Conservation (phyloP, 2,329 filamentous ascomycete species). For the Chaetomiaceae sp. region DNA sequence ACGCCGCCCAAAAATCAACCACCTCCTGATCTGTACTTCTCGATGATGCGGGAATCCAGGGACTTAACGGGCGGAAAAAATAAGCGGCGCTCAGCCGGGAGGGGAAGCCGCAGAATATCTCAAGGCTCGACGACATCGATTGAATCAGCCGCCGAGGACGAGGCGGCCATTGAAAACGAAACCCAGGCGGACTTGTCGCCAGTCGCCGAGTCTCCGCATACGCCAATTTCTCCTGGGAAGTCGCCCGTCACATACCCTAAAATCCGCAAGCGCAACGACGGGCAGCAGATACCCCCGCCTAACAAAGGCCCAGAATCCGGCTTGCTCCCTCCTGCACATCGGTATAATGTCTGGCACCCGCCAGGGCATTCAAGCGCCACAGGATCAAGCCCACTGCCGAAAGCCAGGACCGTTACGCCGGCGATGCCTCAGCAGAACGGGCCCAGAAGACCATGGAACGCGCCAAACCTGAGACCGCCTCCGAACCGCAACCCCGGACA, state of each 20-base stretch:
- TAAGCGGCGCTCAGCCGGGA: slow-evolving; percentile 16
- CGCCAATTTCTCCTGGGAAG: slow-evolving; percentile 22
- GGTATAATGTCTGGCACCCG: slow-evolving; percentile 16
- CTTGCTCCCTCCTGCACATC: slow-evolving; percentile 11
- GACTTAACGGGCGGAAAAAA: slow-evolving; percentile 16
- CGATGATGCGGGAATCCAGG: slow-evolving; percentile 15
- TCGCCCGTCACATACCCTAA: slow-evolving; percentile 26
- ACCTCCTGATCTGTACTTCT: slow-evolving; percentile 16
- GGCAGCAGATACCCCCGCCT: not conserved
- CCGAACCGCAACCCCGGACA: slow-evolving; percentile 22
- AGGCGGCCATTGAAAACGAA: slow-evolving; percentile 20
- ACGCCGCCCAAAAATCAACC: slow-evolving; percentile 17
- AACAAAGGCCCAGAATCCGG: not conserved
- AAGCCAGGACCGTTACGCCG: not conserved
- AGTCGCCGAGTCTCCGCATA: slow-evolving; percentile 44
- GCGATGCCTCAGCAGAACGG: not conserved
- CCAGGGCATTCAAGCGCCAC: slow-evolving; percentile 9
- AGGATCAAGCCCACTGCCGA: not conserved
- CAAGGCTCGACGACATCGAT: slow-evolving; percentile 39
- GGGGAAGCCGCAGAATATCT: slow-evolving; percentile 26
- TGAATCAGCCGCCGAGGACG: slow-evolving; percentile 28
- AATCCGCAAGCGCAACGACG: slow-evolving; percentile 15
- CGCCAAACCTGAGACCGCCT: slow-evolving; percentile 17
- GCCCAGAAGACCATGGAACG: slow-evolving; percentile 8
- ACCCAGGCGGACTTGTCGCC: slow-evolving; percentile 41